Evolutionary conservation across 2,329 filamentous ascomycete genomes (phyloP).

Genomic region (Pleurostoma richardsiae): DNA sequence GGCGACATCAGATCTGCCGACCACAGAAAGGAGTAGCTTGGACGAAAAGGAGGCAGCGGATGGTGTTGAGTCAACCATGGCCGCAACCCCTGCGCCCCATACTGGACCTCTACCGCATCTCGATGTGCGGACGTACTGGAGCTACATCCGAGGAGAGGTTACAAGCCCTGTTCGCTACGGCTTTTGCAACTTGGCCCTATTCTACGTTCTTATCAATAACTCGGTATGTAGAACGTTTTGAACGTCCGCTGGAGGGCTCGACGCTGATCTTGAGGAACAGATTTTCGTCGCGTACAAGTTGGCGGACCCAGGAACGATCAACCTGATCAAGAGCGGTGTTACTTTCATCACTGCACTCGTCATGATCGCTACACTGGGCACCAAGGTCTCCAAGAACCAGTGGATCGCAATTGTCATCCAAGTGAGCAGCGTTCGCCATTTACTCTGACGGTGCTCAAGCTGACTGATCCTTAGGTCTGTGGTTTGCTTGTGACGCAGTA

Average conservation of each 20-base stretch:
- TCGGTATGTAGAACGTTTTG: constrained; percentile 10
- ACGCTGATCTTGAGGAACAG: constrained; percentile 4
- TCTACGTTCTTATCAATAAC: constrained; percentile 28
- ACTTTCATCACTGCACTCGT: constrained; percentile 24
- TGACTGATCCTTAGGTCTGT: constrained; percentile 13
- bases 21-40: constrained; percentile 5
- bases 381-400: constrained; percentile 20
- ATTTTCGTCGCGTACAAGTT: constrained; percentile 24
- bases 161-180: constrained; percentile 21
- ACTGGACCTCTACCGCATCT: constrained; percentile 5
- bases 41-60: constrained; percentile 13
- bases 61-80: constrained; percentile 2
- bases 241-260: not conserved
- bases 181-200: constrained; percentile 22
- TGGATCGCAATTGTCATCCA: constrained; percentile 25
- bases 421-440: constrained; percentile 6
- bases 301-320: constrained; percentile 25
- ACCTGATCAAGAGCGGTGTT: constrained; percentile 22
- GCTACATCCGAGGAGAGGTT: constrained; percentile 16
- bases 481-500: constrained; percentile 24
- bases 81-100: constrained; percentile 4
- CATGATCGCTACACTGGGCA: constrained; percentile 18
- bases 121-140: constrained; percentile 10
- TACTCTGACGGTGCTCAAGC: not conserved
- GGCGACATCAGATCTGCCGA: constrained; percentile 3